Conservation (phyloP, 1,284 basidiomycete genomes). For the Cutaneotrichosporon sp. region DNA sequence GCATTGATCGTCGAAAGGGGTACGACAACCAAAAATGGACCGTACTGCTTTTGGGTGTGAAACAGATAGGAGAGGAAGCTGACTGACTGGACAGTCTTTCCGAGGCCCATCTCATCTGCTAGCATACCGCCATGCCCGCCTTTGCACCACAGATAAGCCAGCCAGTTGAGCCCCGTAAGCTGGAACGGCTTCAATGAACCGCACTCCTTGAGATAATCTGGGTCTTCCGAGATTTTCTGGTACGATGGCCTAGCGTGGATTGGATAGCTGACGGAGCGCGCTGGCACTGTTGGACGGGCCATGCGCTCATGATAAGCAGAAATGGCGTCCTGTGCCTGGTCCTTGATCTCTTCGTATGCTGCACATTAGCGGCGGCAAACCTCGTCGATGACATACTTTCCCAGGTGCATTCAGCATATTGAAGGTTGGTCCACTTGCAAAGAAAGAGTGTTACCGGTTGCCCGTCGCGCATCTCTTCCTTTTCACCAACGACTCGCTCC, state of each 20-base stretch:
- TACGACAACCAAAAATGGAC: conserved; percentile 96
- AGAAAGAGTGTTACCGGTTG: conserved; percentile 70
- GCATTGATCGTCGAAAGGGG: conserved; percentile 96
- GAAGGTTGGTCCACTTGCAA: conserved; percentile 92
- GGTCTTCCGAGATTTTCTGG: conserved; percentile 82
- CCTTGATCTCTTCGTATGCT: conserved; percentile 63
- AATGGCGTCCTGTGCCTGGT: conserved; percentile 60
- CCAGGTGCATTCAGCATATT: conserved; percentile 97
- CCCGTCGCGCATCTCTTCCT: conserved; percentile 60
- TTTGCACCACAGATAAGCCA: conserved; percentile 91
- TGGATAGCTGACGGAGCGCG: conserved; percentile 69
- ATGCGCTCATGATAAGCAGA: conserved; percentile 74
- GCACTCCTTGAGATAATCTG: conserved; percentile 78
- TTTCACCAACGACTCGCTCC: conserved; percentile 83
- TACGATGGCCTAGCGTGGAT: conserved; percentile 71
- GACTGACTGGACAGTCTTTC: conserved; percentile 96
- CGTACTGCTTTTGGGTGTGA: conserved; percentile 88
- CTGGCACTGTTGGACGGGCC: conserved; percentile 75
- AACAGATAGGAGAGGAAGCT: conserved; percentile 93
- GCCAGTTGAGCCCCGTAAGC: conserved; percentile 95
- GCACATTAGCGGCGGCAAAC: conserved; percentile 1
- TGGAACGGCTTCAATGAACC: conserved; percentile 96
- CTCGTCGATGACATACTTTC: conserved; percentile 56
- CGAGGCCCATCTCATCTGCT: conserved; percentile 99
- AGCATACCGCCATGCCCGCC: conserved; percentile 89